Conservation (phyloP, 2,329 filamentous ascomycete species). For the Teratosphaeria epicoccoides region DNA sequence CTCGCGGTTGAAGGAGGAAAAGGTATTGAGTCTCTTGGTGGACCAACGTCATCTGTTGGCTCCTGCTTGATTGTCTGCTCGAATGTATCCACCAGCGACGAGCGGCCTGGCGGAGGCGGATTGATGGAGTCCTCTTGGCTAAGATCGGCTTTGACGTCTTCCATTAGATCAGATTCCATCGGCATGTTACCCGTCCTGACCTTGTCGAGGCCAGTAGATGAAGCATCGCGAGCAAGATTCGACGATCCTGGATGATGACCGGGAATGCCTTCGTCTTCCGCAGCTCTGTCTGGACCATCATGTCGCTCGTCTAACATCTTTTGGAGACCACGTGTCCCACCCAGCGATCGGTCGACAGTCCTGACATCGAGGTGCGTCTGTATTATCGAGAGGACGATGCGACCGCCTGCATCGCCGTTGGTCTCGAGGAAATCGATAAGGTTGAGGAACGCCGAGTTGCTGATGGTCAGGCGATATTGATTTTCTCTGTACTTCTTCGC, state of each 20-base stretch:
- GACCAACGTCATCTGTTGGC: slow-evolving; percentile 75
- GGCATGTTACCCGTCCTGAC: slow-evolving; percentile 73
- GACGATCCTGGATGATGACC: slow-evolving; percentile 57
- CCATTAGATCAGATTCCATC: slow-evolving; percentile 70
- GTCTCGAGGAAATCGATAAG: slow-evolving; percentile 81
- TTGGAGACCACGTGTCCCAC: slow-evolving; percentile 48
- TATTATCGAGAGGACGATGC: slow-evolving; percentile 65
- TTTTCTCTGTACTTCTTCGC: slow-evolving; percentile 73
- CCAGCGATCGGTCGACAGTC: slow-evolving; percentile 45
- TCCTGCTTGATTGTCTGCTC: slow-evolving; percentile 82
- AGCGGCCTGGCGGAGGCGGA: slow-evolving; percentile 58
- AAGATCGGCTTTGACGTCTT: slow-evolving; percentile 77
- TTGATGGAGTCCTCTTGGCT: slow-evolving; percentile 73
- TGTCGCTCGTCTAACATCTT: slow-evolving; percentile 47
- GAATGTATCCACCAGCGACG: slow-evolving; percentile 75
- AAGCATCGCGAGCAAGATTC: slow-evolving; percentile 48
- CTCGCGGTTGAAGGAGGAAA: slow-evolving; percentile 78
- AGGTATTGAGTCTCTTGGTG: slow-evolving; percentile 67
- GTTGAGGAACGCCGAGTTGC: slow-evolving; percentile 68
- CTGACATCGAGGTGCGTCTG: slow-evolving; percentile 49
- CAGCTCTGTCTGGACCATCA: slow-evolving; percentile 47
- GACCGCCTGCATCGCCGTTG: slow-evolving; percentile 71
- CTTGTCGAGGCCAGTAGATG: slow-evolving; percentile 43
- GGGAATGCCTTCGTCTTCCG: slow-evolving; percentile 59
- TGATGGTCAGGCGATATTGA: slow-evolving; percentile 85